Evolutionary conservation across 1,139 yeast species (phyloP), one percentile per base, ranked within the genome.

Genomic region (Maudiozyma humilis): DNA sequence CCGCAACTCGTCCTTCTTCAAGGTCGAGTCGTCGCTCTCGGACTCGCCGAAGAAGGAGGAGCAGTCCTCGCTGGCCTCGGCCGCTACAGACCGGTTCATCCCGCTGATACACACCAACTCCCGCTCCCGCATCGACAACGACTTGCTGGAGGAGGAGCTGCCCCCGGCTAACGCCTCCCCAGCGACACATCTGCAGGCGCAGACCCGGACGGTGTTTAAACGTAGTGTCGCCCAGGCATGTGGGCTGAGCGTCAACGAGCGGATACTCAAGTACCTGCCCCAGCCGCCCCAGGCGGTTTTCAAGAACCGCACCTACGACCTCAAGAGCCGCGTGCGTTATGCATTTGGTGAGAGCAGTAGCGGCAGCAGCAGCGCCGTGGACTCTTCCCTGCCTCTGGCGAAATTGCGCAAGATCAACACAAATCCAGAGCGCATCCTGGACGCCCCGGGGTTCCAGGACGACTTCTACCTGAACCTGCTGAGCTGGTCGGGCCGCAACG

Each of bases 391-490:
- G 17, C 51, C 59, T 36, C 53, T 67, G 15, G 61, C 67, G 15
- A 66, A 75, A 54, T 62, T 75, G 38, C 68, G 95, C 52, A 83
- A 82, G 55, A 76, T 91, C 37, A 88, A 95, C 13, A 78, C 87
- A 0, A 87, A 88, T 14, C 97, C 98, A 0, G 96, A 87, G 54
- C 75, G 95, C 52, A 95, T 91, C 1, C 71, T 91, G 40, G 99
- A 91, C 66, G 98, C 98, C 0, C 99, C 98, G 0, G 96, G 96
- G 0, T 73, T 89, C 46, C 76, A 83, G 32, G 96, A 91, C 63
- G 98, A 91, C 66, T 93, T 88, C 63, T 91, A 91, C 63, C 72
- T 89, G 45, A 89, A 88, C 62, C 69, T 91, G 43, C 67, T 91
- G 47, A 80, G 91, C 49, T 91, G 98, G 98, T 88, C 96, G 3